Evolutionary conservation across 106 monocot species (phyloP), one percentile per base, ranked within the genome.

Genomic region (Platanthera guangdongensis): DNA sequence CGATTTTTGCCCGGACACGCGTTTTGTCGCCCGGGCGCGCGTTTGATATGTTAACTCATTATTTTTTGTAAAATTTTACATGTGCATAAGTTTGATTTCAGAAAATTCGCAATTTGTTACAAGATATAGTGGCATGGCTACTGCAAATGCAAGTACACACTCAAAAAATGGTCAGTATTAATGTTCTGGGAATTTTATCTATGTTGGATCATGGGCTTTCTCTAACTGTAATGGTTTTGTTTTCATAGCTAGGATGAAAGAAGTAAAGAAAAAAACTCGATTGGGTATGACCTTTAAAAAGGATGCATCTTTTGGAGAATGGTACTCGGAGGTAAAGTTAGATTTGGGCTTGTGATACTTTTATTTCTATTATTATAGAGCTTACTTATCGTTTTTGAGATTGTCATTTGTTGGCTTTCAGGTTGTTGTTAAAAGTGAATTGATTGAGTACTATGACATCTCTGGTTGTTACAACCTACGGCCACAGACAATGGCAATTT

Each of bases 381-480:
- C 2, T 5, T 12, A 18, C 2, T 5, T 12, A 18, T 50, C 19
- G 14, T 21, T 47, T 62, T 49, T 48, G 9, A 8, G 25, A 30
- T 13, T 67, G 22, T 22, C 39, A 30, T 7, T 59, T 77, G 13
- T 13, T 57, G 73, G 53, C 47, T 79, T 84, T 75, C 81, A 95
- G 95, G 95, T 95, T 72, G 88, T 93, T 70, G 89, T 93, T 68
- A 86, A 71, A 30, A 52, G 88, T 75, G 95, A 95, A 64, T 93
- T 93, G 95, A 92, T 93, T 21, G 92, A 92, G 50, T 95, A 95
- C 59, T 95, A 93, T 81, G 93, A 90, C 72, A 86, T 93, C 47
- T 96, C 93, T 55, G 96, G 96, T 6, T 96, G 96, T 57, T 96
- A 96, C 69, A 96, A 93, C 28, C 73, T 93, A 46, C 89, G 91